Conservation (phyloP, 2,329 filamentous ascomycete species). For the Penicillium sp. region DNA sequence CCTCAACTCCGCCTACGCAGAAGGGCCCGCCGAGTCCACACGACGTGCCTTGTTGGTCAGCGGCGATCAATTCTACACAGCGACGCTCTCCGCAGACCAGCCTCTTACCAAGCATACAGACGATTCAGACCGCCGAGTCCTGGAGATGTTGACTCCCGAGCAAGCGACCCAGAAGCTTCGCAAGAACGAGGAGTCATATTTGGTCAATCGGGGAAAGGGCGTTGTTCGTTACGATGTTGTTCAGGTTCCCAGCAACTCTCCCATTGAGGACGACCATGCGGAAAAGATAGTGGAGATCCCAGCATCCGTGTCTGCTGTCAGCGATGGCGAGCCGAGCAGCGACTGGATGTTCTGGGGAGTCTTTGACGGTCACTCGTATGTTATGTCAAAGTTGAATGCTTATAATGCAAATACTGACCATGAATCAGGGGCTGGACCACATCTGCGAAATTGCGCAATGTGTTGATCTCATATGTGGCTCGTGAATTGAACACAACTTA, state of each 20-base stretch:
- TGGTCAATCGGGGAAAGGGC: conserved; percentile 78
- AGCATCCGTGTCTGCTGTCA: conserved; percentile 47
- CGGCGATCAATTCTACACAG: conserved; percentile 80
- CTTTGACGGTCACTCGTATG: conserved; percentile 89
- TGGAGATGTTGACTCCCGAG: conserved; percentile 94
- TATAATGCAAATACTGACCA: conserved; percentile 10
- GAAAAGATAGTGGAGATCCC: conserved; percentile 95
- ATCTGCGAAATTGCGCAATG: conserved; percentile 86
- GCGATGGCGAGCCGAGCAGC: conserved; percentile 51
- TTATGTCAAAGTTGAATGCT: conserved; percentile 16
- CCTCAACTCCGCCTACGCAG: conserved; percentile 25
- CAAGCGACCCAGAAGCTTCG: conserved; percentile 85
- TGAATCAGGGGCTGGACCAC: conserved; percentile 80
- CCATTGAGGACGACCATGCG: conserved; percentile 95
- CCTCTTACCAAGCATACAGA: conserved; percentile 82
- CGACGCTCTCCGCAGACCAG: conserved; percentile 72
- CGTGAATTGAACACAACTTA: conserved; percentile 88
- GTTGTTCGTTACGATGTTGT: conserved; percentile 91
- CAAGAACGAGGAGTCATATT: conserved; percentile 81
- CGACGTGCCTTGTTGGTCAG: conserved; percentile 72
- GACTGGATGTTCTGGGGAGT: conserved; percentile 99
- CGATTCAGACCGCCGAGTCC: conserved; percentile 70
- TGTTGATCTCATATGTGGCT: conserved; percentile 83
- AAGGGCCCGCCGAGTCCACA: conserved; percentile 46
- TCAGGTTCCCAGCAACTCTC: conserved; percentile 90